Conservation (phyloP, 345 rosid genomes). For the Hirschfeldia incana region DNA sequence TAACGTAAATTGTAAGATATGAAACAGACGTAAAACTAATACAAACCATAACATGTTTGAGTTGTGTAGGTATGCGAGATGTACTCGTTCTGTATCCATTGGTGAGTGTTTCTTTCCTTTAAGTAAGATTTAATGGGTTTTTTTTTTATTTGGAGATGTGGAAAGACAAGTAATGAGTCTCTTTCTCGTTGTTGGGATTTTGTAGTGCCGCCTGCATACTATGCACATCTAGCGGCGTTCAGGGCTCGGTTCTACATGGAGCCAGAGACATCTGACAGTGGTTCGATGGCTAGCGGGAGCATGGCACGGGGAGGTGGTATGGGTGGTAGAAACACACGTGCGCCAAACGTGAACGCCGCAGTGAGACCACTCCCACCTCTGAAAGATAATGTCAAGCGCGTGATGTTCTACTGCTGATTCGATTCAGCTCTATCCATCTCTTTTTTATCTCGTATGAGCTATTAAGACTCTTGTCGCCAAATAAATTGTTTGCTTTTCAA, state of each 20-base stretch:
- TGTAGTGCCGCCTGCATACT: conserved; percentile 96
- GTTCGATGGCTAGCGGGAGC: conserved; percentile 83
- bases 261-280: conserved; percentile 96
- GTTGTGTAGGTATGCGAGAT: conserved; percentile 80
- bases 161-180: not conserved
- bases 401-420: conserved; percentile 85
- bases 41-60: not conserved
- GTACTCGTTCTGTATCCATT: conserved; percentile 94
- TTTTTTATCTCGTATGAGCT: not conserved
- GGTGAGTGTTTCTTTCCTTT: conserved; percentile 49
- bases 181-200: not conserved
- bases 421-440: not conserved
- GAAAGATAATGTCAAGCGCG: conserved; percentile 95
- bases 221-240: conserved; percentile 97
- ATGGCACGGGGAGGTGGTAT: conserved; percentile 59
- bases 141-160: not conserved
- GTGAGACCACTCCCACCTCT: conserved; percentile 87
- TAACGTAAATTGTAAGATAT: too few relatives aligned
- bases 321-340: conserved; percentile 61
- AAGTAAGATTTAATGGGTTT: not conserved
- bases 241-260: conserved; percentile 99
- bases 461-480: not conserved
- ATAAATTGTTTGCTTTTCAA: not conserved
- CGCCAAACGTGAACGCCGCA: conserved; percentile 59
- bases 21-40: not conserved